Evolutionary conservation across 2,329 filamentous ascomycete species (phyloP), one percentile per base, ranked within the genome.

Genomic region (Rutstroemia sydowiana): DNA sequence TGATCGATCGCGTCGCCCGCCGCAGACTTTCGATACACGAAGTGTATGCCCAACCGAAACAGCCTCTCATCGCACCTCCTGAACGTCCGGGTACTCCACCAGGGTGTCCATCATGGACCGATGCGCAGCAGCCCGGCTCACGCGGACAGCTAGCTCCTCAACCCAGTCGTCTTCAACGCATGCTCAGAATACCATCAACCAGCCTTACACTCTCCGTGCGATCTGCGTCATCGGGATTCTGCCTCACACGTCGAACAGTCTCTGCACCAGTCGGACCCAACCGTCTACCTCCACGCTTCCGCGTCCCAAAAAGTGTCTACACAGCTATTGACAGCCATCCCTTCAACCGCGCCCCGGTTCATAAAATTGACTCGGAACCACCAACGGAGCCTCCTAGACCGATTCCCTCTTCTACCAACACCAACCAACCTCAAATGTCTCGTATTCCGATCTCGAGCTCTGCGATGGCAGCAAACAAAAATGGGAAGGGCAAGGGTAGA

Each of bases 61-160:
- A 32, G 7, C 66, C 65, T 18, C 41, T 65, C 20, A 53, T 62
- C 20, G 57, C 60, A 26, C 65, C 65, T 20, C 52, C 59, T 5
- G 45, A 61, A 11, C 57, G 65, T n/a, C 62, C 59, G 26, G 30
- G 48, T 20, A 67, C 65, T 10, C 65, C 65, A 14, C 60, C 60
- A 11, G 65, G 65, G 9, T 60, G 66, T 57, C 65, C 65, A 16
- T 66, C 64, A 9, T 67, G 65, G 65, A 65, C 63, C 1, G 60
- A 55, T 32, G 55, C 61, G 30, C 65, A 66, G 30, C 58, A 47
- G 14, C 46, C 57, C 3, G 45, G 47, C 14, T 50, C 48, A 20
- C 40, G 34, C 20, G 42, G 14, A 5, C 46, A 36, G 14, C 42
- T 21, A 16, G 11, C 39, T 2, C 28, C 52, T 7, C 42, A 44